Evolutionary conservation across 2,329 filamentous ascomycete genomes (phyloP).

Genomic region (Alternaria ventricosa): DNA sequence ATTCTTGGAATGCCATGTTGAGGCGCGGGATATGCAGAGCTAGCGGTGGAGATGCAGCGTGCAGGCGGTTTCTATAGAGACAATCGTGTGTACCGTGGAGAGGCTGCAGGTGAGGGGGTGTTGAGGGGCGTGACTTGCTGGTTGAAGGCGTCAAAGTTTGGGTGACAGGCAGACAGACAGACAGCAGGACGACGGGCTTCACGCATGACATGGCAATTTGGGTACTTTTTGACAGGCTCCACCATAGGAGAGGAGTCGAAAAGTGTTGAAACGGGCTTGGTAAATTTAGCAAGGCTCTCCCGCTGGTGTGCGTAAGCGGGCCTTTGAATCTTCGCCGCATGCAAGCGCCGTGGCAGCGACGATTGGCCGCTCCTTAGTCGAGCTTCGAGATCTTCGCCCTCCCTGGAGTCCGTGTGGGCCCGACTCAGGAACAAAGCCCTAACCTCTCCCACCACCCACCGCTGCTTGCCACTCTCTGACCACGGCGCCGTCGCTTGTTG

Average conservation of each 20-base stretch:
- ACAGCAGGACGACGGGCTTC: neutral
- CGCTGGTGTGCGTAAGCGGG: constrained; percentile 29
- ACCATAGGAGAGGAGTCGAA: constrained; percentile 12
- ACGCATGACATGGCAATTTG: constrained; percentile 11
- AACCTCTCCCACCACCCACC: constrained; percentile 5
- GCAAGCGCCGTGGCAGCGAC: constrained; percentile 25
- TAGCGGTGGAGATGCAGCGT: neutral
- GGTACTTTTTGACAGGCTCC: constrained; percentile 10
- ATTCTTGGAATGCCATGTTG: neutral
- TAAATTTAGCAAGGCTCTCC: constrained; percentile 35
- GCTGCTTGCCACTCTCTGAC: constrained; percentile 8
- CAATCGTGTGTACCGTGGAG: neutral
- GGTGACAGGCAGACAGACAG: neutral
- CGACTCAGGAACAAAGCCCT: constrained; percentile 14
- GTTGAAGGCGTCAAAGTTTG: constrained; percentile 1
- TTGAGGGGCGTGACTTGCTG: neutral
- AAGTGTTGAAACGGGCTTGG: constrained; percentile 27
- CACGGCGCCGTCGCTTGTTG: constrained; percentile 5
- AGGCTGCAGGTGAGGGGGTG: neutral
- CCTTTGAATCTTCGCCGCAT: constrained; percentile 24
- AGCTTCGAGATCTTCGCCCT: constrained; percentile 27
- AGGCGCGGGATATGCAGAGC: constrained; percentile 5
- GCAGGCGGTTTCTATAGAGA: constrained; percentile 13
- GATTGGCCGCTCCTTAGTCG: constrained; percentile 23
- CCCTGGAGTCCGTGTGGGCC: constrained; percentile 14